Conservation (phyloP, 257 asterid genomes). For the Scutellaria minor region DNA sequence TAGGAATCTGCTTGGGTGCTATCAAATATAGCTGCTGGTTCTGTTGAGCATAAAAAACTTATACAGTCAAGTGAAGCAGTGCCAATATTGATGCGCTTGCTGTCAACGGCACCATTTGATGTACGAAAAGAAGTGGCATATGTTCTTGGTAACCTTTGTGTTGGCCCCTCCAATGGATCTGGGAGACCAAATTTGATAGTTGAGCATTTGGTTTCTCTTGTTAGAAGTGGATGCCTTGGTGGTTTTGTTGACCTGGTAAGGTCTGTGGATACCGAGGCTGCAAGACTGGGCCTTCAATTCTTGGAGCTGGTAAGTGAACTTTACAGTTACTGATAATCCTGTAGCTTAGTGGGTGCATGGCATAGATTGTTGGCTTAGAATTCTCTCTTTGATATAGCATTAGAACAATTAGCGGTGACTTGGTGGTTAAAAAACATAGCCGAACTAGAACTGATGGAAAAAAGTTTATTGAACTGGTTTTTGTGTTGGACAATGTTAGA, state of each 20-base stretch:
- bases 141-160: slow-evolving; percentile 89
- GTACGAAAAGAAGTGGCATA: slow-evolving; percentile 90
- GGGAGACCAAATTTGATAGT: slow-evolving; percentile 70
- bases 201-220: slow-evolving; percentile 89
- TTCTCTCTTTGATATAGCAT: not conserved
- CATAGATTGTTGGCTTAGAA: not conserved
- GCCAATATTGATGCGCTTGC: slow-evolving; percentile 57
- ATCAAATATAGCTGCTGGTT: slow-evolving; percentile 89
- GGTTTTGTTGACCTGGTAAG: slow-evolving; percentile 86
- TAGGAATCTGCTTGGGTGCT: slow-evolving; percentile 98
- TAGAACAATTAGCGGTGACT: not conserved
- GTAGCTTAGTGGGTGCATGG: not conserved
- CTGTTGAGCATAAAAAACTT: slow-evolving; percentile 73
- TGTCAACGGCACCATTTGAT: slow-evolving; percentile 83
- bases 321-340: not conserved
- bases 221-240: slow-evolving; percentile 70
- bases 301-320: slow-evolving; percentile 77
- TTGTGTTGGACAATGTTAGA: not conserved
- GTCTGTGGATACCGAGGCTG: slow-evolving; percentile 90
- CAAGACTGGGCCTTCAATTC: slow-evolving; percentile 92
- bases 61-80: slow-evolving; percentile 81
- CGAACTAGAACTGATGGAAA: not conserved
- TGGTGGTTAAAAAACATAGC: not conserved
- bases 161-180: slow-evolving; percentile 67
- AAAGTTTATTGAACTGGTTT: not conserved